Evolutionary conservation across 805 yeast species (phyloP).

Genomic region (Saccharomycopsis microspora): DNA sequence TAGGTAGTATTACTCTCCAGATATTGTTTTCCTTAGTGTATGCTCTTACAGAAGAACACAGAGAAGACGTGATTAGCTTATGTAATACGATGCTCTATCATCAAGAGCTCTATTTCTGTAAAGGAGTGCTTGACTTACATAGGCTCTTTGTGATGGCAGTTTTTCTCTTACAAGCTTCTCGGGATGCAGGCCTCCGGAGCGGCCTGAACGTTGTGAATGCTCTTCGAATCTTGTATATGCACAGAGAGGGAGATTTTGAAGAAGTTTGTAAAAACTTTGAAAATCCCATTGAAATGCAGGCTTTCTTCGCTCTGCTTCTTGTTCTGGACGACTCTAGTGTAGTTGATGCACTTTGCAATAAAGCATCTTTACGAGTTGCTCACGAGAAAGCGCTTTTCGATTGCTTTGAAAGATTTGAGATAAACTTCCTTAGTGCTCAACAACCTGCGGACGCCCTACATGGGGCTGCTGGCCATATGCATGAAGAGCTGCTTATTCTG

Average conservation of each 20-base stretch:
- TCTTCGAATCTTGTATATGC: slow-evolving; percentile 24
- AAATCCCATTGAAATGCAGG: slow-evolving; percentile 9
- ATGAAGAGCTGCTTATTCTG: slow-evolving; percentile 16
- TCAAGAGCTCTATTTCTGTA: slow-evolving; percentile 22
- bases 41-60: slow-evolving; percentile 11
- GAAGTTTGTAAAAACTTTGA: slow-evolving; percentile 19
- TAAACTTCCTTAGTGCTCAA: slow-evolving; percentile 17
- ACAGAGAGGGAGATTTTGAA: slow-evolving; percentile 22
- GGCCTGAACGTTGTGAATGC: slow-evolving; percentile 21
- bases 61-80: slow-evolving; percentile 22
- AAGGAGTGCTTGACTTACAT: slow-evolving; percentile 25
- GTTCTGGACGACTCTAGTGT: slow-evolving; percentile 23
- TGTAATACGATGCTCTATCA: slow-evolving; percentile 22
- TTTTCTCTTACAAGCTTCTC: slow-evolving; percentile 17
- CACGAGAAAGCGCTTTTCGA: slow-evolving; percentile 19
- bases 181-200: slow-evolving; percentile 9
- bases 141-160: slow-evolving; percentile 25
- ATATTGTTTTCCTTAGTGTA: slow-evolving; percentile 22
- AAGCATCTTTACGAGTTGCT: slow-evolving; percentile 15
- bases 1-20: slow-evolving; percentile 24
- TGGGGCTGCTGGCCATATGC: slow-evolving; percentile 19
- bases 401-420: slow-evolving; percentile 19
- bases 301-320: slow-evolving; percentile 19
- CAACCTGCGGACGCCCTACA: slow-evolving; percentile 12
- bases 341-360: slow-evolving; percentile 13